phyloP scores from a whole-genome alignment of 495 filamentous ascomycete genomes.

The Bacidia gigantensis region DNA sequence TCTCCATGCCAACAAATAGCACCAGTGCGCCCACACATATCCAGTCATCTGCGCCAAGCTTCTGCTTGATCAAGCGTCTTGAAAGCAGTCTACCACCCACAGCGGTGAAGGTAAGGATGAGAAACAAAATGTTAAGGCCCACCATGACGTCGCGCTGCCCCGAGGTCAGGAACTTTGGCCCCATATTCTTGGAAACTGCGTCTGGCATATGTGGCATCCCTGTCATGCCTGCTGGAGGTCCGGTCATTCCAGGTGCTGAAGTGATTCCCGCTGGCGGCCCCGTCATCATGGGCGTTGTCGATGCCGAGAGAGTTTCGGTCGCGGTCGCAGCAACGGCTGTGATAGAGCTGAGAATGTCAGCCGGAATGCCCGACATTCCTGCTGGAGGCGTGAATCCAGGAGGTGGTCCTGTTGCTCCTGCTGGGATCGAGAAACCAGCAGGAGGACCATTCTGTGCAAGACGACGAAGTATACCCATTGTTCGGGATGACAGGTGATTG shows the following conservation, averaged over 20 bases:
- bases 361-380: background rate
- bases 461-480: constrained; percentile 1
- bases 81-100: constrained; percentile 9
- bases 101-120: constrained; percentile 6
- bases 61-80: constrained; percentile 2
- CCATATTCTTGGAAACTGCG: background rate
- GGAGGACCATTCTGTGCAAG: constrained; percentile 5
- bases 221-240: background rate
- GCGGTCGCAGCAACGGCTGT: background rate
- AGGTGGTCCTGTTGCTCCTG: constrained; percentile 2
- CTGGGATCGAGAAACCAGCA: constrained; percentile 1
- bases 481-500: background rate
- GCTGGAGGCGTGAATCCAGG: background rate
- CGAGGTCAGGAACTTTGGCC: background rate
- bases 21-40: constrained; percentile 3
- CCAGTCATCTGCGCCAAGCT: constrained; percentile 12
- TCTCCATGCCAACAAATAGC: background rate
- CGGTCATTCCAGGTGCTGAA: background rate
- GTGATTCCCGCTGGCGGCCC: constrained; percentile 1
- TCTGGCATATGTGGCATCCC: background rate
- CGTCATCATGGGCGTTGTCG: background rate
- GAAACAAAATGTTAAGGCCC: constrained; percentile 7
- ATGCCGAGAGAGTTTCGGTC: background rate
- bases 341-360: background rate
- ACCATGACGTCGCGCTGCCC: constrained; percentile 2